phyloP scores from a whole-genome alignment of 768 basidiomycete species.

The Leccinum olivaceopallidum region DNA sequence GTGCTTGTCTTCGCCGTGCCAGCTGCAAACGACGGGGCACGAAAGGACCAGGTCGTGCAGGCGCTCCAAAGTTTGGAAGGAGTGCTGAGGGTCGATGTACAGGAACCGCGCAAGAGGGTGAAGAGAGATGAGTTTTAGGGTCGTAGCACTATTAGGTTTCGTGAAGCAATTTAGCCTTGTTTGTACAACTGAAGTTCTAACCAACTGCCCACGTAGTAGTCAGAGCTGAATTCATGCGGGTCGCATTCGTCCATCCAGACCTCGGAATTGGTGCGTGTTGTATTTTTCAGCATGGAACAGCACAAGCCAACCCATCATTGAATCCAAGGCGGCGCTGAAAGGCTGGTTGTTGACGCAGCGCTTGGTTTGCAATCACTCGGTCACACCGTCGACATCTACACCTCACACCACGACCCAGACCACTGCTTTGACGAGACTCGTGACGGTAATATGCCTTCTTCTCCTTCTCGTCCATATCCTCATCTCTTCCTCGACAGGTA shows the following conservation, averaged over 20 bases:
- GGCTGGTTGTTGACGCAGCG: slow-evolving; percentile 51
- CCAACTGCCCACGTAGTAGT: too few species aligned
- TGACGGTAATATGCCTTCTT: slow-evolving; percentile 56
- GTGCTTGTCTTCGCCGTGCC: slow-evolving; percentile 22
- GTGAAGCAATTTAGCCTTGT: neutral
- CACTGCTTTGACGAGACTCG: slow-evolving; percentile 94
- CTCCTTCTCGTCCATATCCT: slow-evolving; percentile 11
- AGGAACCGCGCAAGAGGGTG: slow-evolving; percentile 21
- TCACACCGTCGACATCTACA: slow-evolving; percentile 87
- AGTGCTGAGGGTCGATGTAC: slow-evolving; percentile 26
- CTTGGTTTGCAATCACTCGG: slow-evolving; percentile 83
- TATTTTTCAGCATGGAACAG: neutral
- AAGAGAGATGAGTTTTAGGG: slow-evolving; percentile 30
- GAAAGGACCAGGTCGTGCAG: slow-evolving; percentile 15
- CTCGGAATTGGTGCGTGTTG: slow-evolving; percentile 75
- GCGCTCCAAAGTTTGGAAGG: slow-evolving; percentile 18
- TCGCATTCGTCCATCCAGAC: slow-evolving; percentile 94
- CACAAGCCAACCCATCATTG: neutral
- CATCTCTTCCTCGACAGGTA: slow-evolving; percentile 51
- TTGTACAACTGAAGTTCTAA: neutral
- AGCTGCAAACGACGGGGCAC: neutral
- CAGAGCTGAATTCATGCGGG: slow-evolving; percentile 31
- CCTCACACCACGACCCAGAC: slow-evolving; percentile 84
- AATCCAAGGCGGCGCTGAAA: neutral
- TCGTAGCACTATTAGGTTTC: too few species aligned